Conservation (phyloP, 2,329 filamentous ascomycete genomes). For the Ophiognomonia clavigignenti-juglandacearum region DNA sequence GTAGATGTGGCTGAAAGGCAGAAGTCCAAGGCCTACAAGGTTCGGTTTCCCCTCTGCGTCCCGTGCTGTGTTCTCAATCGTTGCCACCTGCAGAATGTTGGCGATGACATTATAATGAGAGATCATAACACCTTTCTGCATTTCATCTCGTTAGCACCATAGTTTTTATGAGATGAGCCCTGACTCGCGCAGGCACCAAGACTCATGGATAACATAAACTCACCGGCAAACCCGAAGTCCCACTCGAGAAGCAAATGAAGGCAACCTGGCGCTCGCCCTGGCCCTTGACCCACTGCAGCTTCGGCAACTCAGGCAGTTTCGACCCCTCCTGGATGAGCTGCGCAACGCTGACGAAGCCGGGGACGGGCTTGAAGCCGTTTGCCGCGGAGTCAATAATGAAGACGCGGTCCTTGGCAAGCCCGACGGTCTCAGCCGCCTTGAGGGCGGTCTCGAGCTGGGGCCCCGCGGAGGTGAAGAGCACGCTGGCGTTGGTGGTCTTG, state of each 20-base stretch:
- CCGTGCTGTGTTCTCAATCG: not conserved
- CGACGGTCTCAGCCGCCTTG: conserved; percentile 54
- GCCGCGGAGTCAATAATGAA: conserved; percentile 45
- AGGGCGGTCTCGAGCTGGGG: conserved; percentile 58
- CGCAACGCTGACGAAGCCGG: not conserved
- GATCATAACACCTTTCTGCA: conserved; percentile 46
- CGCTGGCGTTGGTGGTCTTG: conserved; percentile 57
- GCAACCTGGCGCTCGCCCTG: conserved; percentile 60
- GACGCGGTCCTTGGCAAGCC: conserved; percentile 56
- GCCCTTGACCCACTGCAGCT: conserved; percentile 49
- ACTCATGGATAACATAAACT: conserved; percentile 13
- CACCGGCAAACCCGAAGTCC: conserved; percentile 67
- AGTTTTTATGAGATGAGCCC: too few species aligned
- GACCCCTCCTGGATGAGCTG: conserved; percentile 39
- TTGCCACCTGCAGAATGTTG: conserved; percentile 32
- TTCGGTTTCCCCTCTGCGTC: not conserved
- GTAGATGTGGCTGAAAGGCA: conserved; percentile 13
- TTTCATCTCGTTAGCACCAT: not conserved
- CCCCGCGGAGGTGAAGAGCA: conserved; percentile 60
- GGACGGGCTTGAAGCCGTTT: not conserved
- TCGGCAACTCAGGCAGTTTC: conserved; percentile 31
- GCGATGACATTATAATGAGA: conserved; percentile 3
- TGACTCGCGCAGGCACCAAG: not conserved
- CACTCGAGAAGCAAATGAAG: conserved; percentile 70
- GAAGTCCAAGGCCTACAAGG: not conserved